phyloP scores from a whole-genome alignment of 805 yeast species.

The Cyberlindnera euphorbiae region DNA sequence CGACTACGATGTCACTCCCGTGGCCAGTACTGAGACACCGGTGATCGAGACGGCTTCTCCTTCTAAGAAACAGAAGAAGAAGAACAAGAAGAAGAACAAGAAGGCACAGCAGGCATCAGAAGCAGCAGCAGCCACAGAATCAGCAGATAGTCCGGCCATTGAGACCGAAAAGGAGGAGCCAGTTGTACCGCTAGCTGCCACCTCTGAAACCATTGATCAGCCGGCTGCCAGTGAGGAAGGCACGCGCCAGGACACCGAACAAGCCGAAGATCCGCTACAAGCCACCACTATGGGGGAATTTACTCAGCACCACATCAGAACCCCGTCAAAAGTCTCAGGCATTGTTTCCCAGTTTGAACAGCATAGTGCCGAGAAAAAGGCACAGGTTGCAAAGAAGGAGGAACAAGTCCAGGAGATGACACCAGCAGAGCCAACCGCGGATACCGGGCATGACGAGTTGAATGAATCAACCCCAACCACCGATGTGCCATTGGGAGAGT shows the following conservation, averaged over 20 bases:
- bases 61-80: background rate
- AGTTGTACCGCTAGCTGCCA: too few species aligned
- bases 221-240: too few species aligned
- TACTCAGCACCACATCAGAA: background rate
- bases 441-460: background rate
- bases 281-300: background rate
- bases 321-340: background rate
- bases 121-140: too few species aligned
- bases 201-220: too few species aligned
- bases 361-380: too few species aligned
- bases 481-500: conserved; percentile 16
- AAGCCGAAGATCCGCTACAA: background rate
- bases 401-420: background rate
- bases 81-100: background rate
- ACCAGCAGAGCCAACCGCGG: background rate
- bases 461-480: background rate
- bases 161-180: too few species aligned
- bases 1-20: conserved; percentile 1
- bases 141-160: too few species aligned
- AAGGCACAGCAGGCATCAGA: too few species aligned
- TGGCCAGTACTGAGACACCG: background rate
- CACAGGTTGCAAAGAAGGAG: background rate
- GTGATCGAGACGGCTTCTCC: background rate
- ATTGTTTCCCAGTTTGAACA: too few species aligned
- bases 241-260: background rate